Conservation (phyloP, 371 early-diverging fungal genomes). For the Mucor lusitanicus region DNA sequence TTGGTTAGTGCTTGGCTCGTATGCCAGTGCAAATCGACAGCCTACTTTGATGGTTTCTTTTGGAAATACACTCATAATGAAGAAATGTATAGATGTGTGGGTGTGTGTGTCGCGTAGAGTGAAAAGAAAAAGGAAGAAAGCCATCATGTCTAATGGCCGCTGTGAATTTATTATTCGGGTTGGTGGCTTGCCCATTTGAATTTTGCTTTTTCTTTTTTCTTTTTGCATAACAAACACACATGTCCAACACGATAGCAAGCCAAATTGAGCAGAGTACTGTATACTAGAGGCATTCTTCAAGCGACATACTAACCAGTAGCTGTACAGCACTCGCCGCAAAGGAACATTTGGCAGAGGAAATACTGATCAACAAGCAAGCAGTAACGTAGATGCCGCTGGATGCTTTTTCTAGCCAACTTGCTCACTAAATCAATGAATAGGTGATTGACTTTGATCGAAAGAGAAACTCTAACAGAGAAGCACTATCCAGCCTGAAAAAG, state of each 20-base stretch:
- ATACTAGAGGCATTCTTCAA: not conserved
- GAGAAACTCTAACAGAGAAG: slow-evolving; percentile 64
- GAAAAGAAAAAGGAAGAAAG: not conserved
- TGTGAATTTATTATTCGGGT: not conserved
- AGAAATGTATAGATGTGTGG: not conserved
- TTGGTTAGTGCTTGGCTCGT: not conserved
- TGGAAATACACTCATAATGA: slow-evolving; percentile 24
- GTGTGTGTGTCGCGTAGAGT: not conserved
- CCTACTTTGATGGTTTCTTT: slow-evolving; percentile 17
- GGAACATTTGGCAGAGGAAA: slow-evolving; percentile 63
- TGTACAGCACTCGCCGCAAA: slow-evolving; percentile 49
- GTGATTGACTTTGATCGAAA: slow-evolving; percentile 63
- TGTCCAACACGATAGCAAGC: slow-evolving; percentile 9
- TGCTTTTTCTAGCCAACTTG: not conserved
- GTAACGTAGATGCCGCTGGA: slow-evolving; percentile 26
- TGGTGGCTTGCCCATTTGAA: not conserved
- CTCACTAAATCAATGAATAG: slow-evolving; percentile 30
- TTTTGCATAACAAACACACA: not conserved
- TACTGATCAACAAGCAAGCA: slow-evolving; percentile 60
- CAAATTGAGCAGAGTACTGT: slow-evolving; percentile 27
- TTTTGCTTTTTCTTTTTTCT: not conserved
- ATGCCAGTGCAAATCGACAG: not conserved
- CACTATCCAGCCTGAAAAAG: slow-evolving; percentile 51
- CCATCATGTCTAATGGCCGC: not conserved
- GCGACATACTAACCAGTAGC: not conserved